Percentiles rank a stretch among this genome's conserved stretches.
These are phyloP conservation scores for Apiospora rasikravindrae DNA, from an alignment of 2,329 filamentous ascomycete species.

Conservation along the genomic window DNA sequence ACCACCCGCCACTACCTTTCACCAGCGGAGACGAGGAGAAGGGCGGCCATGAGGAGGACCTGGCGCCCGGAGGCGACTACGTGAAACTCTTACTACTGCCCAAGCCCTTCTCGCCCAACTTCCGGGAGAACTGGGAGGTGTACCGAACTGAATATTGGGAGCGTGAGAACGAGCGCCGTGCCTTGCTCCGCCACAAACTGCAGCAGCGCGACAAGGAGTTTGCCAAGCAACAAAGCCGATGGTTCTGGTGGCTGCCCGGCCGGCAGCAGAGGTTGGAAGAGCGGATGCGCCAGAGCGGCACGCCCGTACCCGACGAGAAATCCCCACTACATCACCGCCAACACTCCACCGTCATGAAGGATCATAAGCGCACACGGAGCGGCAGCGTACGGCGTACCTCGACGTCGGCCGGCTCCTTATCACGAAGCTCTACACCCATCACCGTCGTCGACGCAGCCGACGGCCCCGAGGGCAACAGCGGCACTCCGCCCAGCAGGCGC, in stretches of 20 bases:
- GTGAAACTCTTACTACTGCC: slow-evolving; percentile 89
- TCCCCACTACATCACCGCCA: slow-evolving; percentile 43
- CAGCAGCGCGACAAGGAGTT: slow-evolving; percentile 71
- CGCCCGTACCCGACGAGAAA: slow-evolving; percentile 39
- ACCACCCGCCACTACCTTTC: slow-evolving; percentile 46
- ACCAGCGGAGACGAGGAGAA: slow-evolving; percentile 60
- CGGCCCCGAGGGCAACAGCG: slow-evolving; percentile 28
- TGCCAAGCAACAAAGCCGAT: slow-evolving; percentile 70
- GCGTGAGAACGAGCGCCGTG: slow-evolving; percentile 87
- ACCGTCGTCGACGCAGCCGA: slow-evolving; percentile 46
- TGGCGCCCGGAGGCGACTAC: slow-evolving; percentile 87
- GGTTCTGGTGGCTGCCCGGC: slow-evolving; percentile 89
- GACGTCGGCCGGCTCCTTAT: slow-evolving; percentile 51
- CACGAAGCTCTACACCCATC: slow-evolving; percentile 54
- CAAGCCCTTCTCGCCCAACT: slow-evolving; percentile 93
- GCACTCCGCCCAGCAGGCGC: slow-evolving; percentile 36
- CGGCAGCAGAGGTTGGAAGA: slow-evolving; percentile 46
- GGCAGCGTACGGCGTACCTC: slow-evolving; percentile 59
- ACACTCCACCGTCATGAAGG: slow-evolving; percentile 49
- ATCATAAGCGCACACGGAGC: slow-evolving; percentile 56
- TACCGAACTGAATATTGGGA: slow-evolving; percentile 98
- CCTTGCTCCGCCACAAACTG: slow-evolving; percentile 72
- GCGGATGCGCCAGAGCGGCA: slow-evolving; percentile 27
- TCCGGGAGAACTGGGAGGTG: slow-evolving; percentile 95
- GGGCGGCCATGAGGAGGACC: slow-evolving; percentile 82